These are phyloP conservation scores for Trypanosomatidae sp. DNA, from an alignment of 208 protist genomes.

Conservation along the genomic window DNA sequence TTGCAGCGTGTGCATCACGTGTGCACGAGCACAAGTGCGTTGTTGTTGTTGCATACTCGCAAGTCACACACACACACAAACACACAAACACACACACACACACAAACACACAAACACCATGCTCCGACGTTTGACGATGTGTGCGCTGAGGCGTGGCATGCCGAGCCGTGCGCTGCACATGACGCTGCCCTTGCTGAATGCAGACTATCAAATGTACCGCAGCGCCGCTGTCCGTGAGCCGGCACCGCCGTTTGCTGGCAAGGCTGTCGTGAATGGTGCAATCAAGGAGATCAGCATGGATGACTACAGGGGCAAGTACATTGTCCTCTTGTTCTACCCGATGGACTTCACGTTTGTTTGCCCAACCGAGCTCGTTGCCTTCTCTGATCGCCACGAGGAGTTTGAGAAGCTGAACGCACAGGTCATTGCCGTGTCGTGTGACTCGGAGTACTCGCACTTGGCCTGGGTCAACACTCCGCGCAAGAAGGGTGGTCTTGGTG, in stretches of 20 bases:
- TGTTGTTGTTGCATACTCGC: too few species aligned
- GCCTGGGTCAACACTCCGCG: conserved; percentile 93
- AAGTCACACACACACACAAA: too few species aligned
- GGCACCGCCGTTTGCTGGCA: conserved; percentile 83
- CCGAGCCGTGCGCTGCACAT: conserved; percentile 26
- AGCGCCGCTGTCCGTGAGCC: conserved; percentile 73
- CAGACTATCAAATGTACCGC: conserved; percentile 74
- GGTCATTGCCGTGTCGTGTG: conserved; percentile 88
- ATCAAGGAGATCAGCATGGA: conserved; percentile 86
- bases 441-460: conserved; percentile 91
- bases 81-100: conserved; percentile 7
- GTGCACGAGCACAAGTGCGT: too few species aligned
- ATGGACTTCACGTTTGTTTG: conserved; percentile 97
- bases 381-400: conserved; percentile 82
- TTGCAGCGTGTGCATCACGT: too few species aligned
- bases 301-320: conserved; percentile 90
- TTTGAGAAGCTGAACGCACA: conserved; percentile 88
- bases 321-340: conserved; percentile 94
- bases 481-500: conserved; percentile 93
- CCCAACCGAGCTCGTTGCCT: conserved; percentile 95
- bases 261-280: conserved; percentile 91
- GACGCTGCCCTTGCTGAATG: conserved; percentile 42
- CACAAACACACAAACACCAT: conserved; percentile 13
- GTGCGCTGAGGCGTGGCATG: conserved; percentile 1
- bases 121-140: conserved; percentile 59